Evolutionary conservation across 106 monocot species (phyloP), one percentile per base, ranked within the genome.

Genomic region (Allium fistulosum): DNA sequence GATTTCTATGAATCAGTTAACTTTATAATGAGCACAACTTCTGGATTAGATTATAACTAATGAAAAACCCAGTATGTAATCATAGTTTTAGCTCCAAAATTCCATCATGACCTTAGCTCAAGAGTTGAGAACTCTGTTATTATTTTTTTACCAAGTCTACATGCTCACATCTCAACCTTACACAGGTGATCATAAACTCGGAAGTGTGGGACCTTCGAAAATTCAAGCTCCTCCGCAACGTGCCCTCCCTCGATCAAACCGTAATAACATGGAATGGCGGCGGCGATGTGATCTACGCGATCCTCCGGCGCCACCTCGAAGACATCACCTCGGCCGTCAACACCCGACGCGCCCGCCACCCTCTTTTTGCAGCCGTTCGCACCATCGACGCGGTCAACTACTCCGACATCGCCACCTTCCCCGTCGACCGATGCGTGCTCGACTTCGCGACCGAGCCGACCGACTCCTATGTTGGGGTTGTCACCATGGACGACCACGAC

Each of bases 201-300:
- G 99, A 99, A 61, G 99, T 99, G 53, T 99, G 93, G 99, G 99
- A 99, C 72, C 84, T 99, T 17, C 75, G 99, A 8, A 99, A 93
- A 48, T 90, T 93, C 51, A 99, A 85, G 73, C 87, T 99, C 46
- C 74, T 99, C 16, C 66, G 99, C 52, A 93, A 84, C 28, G 99
- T 99, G 11, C 86, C 93, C 17, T 93, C 90, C 11, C 72, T 99
- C 18, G 99, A 93, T 59, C 99, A 99, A 72, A 90, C 93, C 0
- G 90, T 93, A 13, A 90, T 93, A 62, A 81, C 71, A 11, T 99
- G 92, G 59, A 99, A 87, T 62, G 75, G 79, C 6, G 75, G 70
- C 9, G 99, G 99, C 6, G 93, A 99, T 49, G 81, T 93, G 65
- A 99, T 99, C 50, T 99, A 99, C 60, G 93, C 93, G 7, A 99